phyloP scores from a whole-genome alignment of 2,329 filamentous ascomycete species.

The Cercospora sp. region DNA sequence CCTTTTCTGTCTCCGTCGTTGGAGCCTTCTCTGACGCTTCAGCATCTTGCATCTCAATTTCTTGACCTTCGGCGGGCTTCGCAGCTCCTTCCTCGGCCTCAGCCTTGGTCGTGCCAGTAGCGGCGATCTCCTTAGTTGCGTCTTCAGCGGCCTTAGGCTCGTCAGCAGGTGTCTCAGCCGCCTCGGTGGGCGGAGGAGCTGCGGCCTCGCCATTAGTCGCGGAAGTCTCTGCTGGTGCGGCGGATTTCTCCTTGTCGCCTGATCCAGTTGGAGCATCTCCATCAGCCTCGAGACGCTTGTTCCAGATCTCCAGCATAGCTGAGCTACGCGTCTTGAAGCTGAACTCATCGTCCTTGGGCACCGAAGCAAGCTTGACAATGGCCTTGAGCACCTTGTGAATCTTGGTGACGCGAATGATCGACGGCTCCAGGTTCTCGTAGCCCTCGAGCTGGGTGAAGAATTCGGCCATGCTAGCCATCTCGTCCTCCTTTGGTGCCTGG shows the following conservation, averaged over 20 bases:
- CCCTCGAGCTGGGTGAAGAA: slow-evolving; percentile 79
- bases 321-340: slow-evolving; percentile 83
- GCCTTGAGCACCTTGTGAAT: slow-evolving; percentile 98
- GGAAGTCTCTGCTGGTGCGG: slow-evolving; percentile 25
- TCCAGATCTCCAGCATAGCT: slow-evolving; percentile 83
- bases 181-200: slow-evolving; percentile 28
- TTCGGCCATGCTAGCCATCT: slow-evolving; percentile 76
- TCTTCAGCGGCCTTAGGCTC: slow-evolving; percentile 37
- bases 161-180: slow-evolving; percentile 6
- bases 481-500: slow-evolving; percentile 78
- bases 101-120: slow-evolving; percentile 10
- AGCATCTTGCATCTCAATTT: slow-evolving; percentile 30
- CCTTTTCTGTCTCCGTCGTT: slow-evolving; percentile 26
- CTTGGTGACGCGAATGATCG: slow-evolving; percentile 87
- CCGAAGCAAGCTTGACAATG: slow-evolving; percentile 81
- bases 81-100: slow-evolving; percentile 20
- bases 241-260: slow-evolving; percentile 31
- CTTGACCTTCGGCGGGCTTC: slow-evolving; percentile 24
- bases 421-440: slow-evolving; percentile 77
- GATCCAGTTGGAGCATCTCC: slow-evolving; percentile 41
- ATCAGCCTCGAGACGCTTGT: slow-evolving; percentile 62
- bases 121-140: slow-evolving; percentile 17
- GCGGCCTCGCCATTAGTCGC: slow-evolving; percentile 28
- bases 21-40: slow-evolving; percentile 28
- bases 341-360: slow-evolving; percentile 86